Percentiles rank a stretch among this genome's conserved stretches.
phyloP scores from a whole-genome alignment of 169 alveolate genomes.

The Plasmodium relictum region DNA sequence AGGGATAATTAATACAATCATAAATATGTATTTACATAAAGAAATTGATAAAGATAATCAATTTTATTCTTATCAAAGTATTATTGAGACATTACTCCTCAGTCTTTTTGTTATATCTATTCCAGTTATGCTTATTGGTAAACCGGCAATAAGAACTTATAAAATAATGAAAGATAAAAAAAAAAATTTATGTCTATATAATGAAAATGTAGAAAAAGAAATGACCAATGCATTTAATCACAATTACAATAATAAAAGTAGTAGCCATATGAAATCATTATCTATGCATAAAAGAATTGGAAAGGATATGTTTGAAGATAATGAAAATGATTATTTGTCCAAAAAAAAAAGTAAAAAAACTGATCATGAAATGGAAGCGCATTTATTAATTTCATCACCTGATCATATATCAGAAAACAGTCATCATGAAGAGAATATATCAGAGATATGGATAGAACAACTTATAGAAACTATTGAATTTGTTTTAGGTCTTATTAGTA shows the following conservation, averaged over 20 bases:
- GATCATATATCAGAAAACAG: slow-evolving; percentile 68
- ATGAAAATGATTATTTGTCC: slow-evolving; percentile 14
- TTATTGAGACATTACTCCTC: slow-evolving; percentile 87
- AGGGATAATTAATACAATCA: slow-evolving; percentile 96
- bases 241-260: background rate
- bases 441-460: slow-evolving; percentile 96
- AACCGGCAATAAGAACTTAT: slow-evolving; percentile 90
- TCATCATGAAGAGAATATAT: slow-evolving; percentile 81
- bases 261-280: background rate
- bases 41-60: slow-evolving; percentile 84
- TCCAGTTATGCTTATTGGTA: slow-evolving; percentile 96
- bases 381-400: slow-evolving; percentile 78
- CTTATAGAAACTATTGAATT: slow-evolving; percentile 99
- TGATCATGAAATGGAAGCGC: slow-evolving; percentile 82
- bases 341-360: slow-evolving; percentile 23
- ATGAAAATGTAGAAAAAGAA: slow-evolving; percentile 30
- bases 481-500: slow-evolving; percentile 97
- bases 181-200: background rate
- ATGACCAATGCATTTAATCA: slow-evolving; percentile 69
- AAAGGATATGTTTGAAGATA: background rate
- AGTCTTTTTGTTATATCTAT: slow-evolving; percentile 90
- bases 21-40: slow-evolving; percentile 93
- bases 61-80: slow-evolving; percentile 87
- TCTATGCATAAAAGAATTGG: slow-evolving; percentile 9
- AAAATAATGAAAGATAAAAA: slow-evolving; percentile 76